Conservation (phyloP, 331 rosid species). For the Spiraea crenata region DNA sequence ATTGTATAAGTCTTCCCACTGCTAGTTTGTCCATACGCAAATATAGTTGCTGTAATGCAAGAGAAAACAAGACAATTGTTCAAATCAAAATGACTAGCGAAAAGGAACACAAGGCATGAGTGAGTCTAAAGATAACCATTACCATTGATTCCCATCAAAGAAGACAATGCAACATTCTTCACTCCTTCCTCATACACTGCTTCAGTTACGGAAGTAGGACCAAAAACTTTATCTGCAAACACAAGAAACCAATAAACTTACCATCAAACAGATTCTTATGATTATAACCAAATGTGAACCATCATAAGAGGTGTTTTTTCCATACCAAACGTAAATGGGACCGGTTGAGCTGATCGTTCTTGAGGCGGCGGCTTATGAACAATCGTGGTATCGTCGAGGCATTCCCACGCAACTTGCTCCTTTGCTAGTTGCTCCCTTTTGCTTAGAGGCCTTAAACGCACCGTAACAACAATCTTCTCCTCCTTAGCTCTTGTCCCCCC, state of each 20-base stretch:
- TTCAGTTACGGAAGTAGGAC: slow-evolving; percentile 68
- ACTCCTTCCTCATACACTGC: slow-evolving; percentile 94
- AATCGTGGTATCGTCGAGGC: slow-evolving; percentile 67
- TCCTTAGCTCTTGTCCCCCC: slow-evolving; percentile 74
- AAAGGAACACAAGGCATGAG: neutral
- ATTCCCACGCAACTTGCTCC: slow-evolving; percentile 98
- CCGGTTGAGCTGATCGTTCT: slow-evolving; percentile 67
- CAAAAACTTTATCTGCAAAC: slow-evolving; percentile 80
- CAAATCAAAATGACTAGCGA: neutral
- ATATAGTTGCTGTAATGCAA: slow-evolving; percentile 74
- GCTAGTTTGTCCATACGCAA: slow-evolving; percentile 99
- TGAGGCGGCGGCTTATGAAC: slow-evolving; percentile 60
- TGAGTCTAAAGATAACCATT: slow-evolving; percentile 15
- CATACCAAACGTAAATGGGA: slow-evolving; percentile 84
- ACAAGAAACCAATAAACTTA: slow-evolving; percentile 22
- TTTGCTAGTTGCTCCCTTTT: slow-evolving; percentile 82
- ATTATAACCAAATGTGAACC: neutral
- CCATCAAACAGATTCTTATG: no score
- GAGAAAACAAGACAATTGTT: slow-evolving; percentile 16
- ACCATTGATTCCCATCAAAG: slow-evolving; percentile 96
- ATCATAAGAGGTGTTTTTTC: neutral
- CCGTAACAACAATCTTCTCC: slow-evolving; percentile 95
- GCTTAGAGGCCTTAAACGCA: slow-evolving; percentile 82
- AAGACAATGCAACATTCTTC: slow-evolving; percentile 86
- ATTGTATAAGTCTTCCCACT: slow-evolving; percentile 98